These are phyloP conservation scores for Yueomyces sinensis DNA, from an alignment of 805 yeast species.

Conservation along the genomic window DNA sequence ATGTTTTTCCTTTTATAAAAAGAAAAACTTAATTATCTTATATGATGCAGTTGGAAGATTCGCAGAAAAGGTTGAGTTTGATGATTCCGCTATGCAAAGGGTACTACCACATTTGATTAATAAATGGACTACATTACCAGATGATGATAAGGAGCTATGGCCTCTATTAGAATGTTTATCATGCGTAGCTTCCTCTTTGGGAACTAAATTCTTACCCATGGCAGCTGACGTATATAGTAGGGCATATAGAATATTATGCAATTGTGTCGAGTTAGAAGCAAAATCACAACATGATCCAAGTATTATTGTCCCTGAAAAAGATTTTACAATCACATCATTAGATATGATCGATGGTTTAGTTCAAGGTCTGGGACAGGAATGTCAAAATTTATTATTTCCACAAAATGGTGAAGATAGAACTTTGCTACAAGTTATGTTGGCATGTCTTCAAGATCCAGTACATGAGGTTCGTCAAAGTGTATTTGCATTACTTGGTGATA, in stretches of 20 bases:
- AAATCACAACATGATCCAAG: conserved; percentile 52
- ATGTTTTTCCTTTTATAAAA: conserved; percentile 69
- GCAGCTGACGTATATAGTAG: conserved; percentile 79
- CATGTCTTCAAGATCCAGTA: conserved; percentile 60
- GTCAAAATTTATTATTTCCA: conserved; percentile 32
- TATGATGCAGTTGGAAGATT: conserved; percentile 89
- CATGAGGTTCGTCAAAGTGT: conserved; percentile 91
- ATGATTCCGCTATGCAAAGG: conserved; percentile 42
- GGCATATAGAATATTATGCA: conserved; percentile 54
- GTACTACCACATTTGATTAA: conserved; percentile 70
- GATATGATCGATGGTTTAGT: conserved; percentile 87
- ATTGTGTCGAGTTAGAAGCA: conserved; percentile 54
- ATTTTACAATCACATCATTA: conserved; percentile 75
- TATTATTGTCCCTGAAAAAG: conserved; percentile 72
- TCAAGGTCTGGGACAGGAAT: conserved; percentile 67
- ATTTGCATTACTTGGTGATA: conserved; percentile 82
- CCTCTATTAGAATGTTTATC: conserved; percentile 89
- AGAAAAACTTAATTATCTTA: conserved; percentile 65
- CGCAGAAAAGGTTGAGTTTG: conserved; percentile 55
- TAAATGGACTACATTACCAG: conserved; percentile 67
- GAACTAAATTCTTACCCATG: conserved; percentile 75
- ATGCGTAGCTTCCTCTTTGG: conserved; percentile 75
- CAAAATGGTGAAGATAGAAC: conserved; percentile 21
- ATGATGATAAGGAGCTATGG: conserved; percentile 79
- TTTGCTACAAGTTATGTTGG: conserved; percentile 48